These are phyloP conservation scores for Colletotrichum melonis DNA, from an alignment of 2,329 filamentous ascomycete species.

Conservation along the genomic window DNA sequence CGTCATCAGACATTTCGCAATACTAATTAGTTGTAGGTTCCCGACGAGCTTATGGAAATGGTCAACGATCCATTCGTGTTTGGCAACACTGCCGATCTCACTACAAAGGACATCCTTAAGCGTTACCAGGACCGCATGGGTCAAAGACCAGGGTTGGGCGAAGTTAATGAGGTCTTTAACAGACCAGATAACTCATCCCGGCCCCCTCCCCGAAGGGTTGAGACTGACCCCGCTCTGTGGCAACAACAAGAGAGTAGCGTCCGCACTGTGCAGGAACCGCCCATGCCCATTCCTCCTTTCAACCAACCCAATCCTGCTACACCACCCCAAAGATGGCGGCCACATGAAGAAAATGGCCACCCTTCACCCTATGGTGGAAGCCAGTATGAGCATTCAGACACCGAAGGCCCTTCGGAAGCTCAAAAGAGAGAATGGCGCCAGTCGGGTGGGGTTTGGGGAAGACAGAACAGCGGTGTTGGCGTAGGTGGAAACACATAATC, in stretches of 20 bases:
- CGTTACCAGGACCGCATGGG: conserved; percentile 84
- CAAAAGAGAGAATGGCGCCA: conserved; percentile 68
- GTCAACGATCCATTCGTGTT: conserved; percentile 87
- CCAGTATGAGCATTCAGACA: conserved; percentile 58
- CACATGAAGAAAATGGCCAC: conserved; percentile 54
- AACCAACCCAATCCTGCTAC: conserved; percentile 56
- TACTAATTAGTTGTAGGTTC: conserved; percentile 71
- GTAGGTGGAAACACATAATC: conserved; percentile 57
- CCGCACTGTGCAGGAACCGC: conserved; percentile 77
- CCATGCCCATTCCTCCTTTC: conserved; percentile 45
- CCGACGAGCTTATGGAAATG: conserved; percentile 88
- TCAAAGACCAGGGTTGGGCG: conserved; percentile 67
- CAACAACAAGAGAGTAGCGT: conserved; percentile 87
- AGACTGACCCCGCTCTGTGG: conserved; percentile 88
- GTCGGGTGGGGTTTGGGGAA: conserved; percentile 59
- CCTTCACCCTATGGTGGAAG: conserved; percentile 53
- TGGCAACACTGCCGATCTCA: conserved; percentile 85
- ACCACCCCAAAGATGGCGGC: conserved; percentile 61
- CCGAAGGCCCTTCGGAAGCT: conserved; percentile 52
- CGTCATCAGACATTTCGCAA: background rate
- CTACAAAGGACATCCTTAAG: conserved; percentile 96
- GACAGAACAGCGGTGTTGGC: conserved; percentile 62
- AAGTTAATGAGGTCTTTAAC: conserved; percentile 67
- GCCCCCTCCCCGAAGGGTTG: conserved; percentile 73
- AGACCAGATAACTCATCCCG: conserved; percentile 68